phyloP scores from a whole-genome alignment of 371 early-diverging fungal genomes.

The Sporodiniella umbellata region DNA sequence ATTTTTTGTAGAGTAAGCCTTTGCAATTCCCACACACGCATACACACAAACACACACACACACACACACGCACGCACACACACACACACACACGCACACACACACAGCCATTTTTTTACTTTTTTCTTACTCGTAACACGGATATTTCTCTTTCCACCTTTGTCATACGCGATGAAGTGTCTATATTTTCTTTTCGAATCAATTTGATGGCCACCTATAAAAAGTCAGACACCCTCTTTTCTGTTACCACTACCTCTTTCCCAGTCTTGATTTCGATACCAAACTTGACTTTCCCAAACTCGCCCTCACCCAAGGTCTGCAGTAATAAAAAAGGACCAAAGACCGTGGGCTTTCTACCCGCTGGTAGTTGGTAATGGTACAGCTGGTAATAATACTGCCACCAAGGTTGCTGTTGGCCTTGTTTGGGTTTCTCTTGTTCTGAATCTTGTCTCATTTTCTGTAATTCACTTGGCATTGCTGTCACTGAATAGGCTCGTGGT shows the following conservation, averaged over 20 bases:
- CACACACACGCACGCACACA: too few relatives aligned
- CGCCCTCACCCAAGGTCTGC: slow-evolving; percentile 97
- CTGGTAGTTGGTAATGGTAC: slow-evolving; percentile 45
- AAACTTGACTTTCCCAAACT: slow-evolving; percentile 98
- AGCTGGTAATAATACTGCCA: slow-evolving; percentile 45
- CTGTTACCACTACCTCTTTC: slow-evolving; percentile 73
- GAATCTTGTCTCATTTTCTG: slow-evolving; percentile 21
- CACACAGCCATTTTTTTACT: too few relatives aligned
- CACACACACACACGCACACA: too few relatives aligned
- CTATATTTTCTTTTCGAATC: slow-evolving; percentile 78
- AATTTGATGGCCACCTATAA: slow-evolving; percentile 81
- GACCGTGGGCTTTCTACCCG: slow-evolving; percentile 54
- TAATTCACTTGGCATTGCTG: slow-evolving; percentile 39
- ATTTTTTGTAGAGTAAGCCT: too few relatives aligned
- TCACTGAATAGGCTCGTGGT: slow-evolving; percentile 45
- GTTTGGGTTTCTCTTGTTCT: slow-evolving; percentile 22
- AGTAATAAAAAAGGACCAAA: slow-evolving; percentile 94
- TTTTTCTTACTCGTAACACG: slow-evolving; percentile 66
- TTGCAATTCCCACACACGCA: too few relatives aligned
- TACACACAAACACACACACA: too few relatives aligned
- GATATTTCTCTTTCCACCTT: slow-evolving; percentile 84
- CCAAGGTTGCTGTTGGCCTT: slow-evolving; percentile 39
- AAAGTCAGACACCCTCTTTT: background rate
- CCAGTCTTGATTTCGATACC: slow-evolving; percentile 90
- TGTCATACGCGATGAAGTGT: slow-evolving; percentile 70